Evolutionary conservation across 768 basidiomycete genomes (phyloP).

Genomic region (Termitomyces sp.): DNA sequence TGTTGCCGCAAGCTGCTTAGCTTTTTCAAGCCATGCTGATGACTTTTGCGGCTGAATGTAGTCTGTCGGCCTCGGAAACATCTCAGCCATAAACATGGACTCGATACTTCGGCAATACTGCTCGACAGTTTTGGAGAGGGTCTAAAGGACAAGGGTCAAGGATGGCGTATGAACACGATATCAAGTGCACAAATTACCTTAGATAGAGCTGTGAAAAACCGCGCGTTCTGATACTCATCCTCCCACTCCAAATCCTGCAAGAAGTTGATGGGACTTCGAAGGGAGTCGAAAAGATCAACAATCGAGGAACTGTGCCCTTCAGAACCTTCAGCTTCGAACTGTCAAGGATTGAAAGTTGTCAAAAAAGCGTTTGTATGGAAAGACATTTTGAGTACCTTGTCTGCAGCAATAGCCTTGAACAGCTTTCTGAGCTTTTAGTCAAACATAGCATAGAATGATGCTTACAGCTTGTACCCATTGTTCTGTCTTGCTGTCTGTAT

Average conservation of each 20-base stretch:
- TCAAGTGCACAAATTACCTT: slow-evolving; percentile 49
- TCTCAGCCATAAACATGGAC: slow-evolving; percentile 88
- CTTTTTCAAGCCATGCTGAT: slow-evolving; percentile 86
- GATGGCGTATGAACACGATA: neutral
- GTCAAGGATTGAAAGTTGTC: neutral
- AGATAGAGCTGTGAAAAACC: slow-evolving; percentile 85
- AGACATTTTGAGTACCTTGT: slow-evolving; percentile 39
- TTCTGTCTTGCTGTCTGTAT: slow-evolving; percentile 84
- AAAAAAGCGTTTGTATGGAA: neutral
- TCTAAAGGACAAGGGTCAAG: slow-evolving; percentile 41
- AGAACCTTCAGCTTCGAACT: slow-evolving; percentile 76
- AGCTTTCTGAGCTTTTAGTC: slow-evolving; percentile 1
- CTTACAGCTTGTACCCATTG: slow-evolving; percentile 93
- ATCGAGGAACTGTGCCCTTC: slow-evolving; percentile 96
- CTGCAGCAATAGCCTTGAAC: slow-evolving; percentile 63
- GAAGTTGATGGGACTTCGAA: slow-evolving; percentile 87
- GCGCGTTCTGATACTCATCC: slow-evolving; percentile 82
- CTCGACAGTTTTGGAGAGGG: slow-evolving; percentile 86
- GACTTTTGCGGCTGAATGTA: slow-evolving; percentile 83
- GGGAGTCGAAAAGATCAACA: slow-evolving; percentile 91
- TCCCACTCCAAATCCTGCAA: slow-evolving; percentile 90
- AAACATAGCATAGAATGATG: slow-evolving; percentile 12
- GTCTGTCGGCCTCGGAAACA: slow-evolving; percentile 83
- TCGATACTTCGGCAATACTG: slow-evolving; percentile 89
- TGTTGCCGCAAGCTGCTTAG: slow-evolving; percentile 66